These are phyloP conservation scores for Talaromyces sp. DNA, from an alignment of 2,329 filamentous ascomycete species.

Conservation along the genomic window DNA sequence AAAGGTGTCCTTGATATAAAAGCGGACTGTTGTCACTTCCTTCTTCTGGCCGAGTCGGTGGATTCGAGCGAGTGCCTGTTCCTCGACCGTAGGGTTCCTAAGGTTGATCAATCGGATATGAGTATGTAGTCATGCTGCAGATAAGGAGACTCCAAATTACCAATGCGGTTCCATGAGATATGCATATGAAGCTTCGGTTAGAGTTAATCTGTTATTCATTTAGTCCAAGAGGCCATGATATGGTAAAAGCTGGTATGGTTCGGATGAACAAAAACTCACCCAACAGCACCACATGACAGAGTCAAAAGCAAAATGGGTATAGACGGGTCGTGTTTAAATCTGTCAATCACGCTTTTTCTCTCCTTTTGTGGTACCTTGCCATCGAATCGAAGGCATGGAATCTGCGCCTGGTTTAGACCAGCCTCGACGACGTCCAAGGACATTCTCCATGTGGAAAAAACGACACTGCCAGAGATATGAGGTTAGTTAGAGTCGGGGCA, in stretches of 20 bases:
- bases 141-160: not conserved
- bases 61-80: not conserved
- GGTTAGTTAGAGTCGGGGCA: not conserved
- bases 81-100: not conserved
- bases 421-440: not conserved
- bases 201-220: not conserved
- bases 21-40: not conserved
- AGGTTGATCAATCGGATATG: not conserved
- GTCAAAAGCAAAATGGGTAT: not conserved
- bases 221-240: not conserved
- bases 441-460: not conserved
- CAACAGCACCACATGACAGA: not conserved
- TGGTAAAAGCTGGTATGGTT: not conserved
- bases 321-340: not conserved
- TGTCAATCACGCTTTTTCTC: not conserved
- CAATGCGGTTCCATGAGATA: not conserved
- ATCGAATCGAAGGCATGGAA: not conserved
- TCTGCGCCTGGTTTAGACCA: not conserved
- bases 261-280: not conserved
- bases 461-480: not conserved
- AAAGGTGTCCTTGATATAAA: not conserved
- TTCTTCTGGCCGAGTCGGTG: not conserved
- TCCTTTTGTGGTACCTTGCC: not conserved
- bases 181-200: not conserved
- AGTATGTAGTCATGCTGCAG: not conserved